A percentile compares a stretch with the other conserved stretches of the same genome.
Conservation (phyloP, 306 rosid genomes). For the Fragaria ananassa region DNA sequence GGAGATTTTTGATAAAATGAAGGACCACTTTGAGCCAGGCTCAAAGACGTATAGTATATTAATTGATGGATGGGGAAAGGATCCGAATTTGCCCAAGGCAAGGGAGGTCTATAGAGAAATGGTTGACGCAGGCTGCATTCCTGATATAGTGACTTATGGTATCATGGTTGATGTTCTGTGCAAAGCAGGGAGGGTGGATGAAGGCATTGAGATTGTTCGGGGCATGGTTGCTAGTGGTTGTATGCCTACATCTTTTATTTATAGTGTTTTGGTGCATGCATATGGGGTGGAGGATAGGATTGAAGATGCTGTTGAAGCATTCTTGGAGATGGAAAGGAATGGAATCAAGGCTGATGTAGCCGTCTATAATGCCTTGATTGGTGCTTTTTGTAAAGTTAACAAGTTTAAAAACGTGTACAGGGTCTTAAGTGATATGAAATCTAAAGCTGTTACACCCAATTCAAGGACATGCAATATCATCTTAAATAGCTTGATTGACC, state of each 20-base stretch:
- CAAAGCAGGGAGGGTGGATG: slow-evolving; percentile 84
- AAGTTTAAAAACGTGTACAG: slow-evolving; percentile 57
- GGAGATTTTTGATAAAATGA: slow-evolving; percentile 69
- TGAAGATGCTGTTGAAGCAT: slow-evolving; percentile 75
- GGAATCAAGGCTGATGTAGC: slow-evolving; percentile 69
- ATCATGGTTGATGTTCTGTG: slow-evolving; percentile 83
- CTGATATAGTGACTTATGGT: slow-evolving; percentile 83
- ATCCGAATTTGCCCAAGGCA: slow-evolving; percentile 77
- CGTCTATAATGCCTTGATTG: slow-evolving; percentile 72
- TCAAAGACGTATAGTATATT: slow-evolving; percentile 72
- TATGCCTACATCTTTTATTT: slow-evolving; percentile 65
- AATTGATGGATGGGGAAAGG: slow-evolving; percentile 86
- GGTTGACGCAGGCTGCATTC: slow-evolving; percentile 57
- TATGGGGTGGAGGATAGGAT: slow-evolving; percentile 71
- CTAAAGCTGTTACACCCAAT: slow-evolving; percentile 50
- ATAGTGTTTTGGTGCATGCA: slow-evolving; percentile 69
- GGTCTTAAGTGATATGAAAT: slow-evolving; percentile 66
- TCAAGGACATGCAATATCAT: slow-evolving; percentile 73
- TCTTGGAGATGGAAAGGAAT: slow-evolving; percentile 67
- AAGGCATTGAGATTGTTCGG: slow-evolving; percentile 64
- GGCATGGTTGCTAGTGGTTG: slow-evolving; percentile 59
- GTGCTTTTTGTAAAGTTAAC: slow-evolving; percentile 63
- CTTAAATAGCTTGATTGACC: slow-evolving; percentile 55
- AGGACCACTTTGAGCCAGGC: slow-evolving; percentile 60
- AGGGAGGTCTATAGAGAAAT: slow-evolving; percentile 71